Evolutionary conservation across 305 asterid species (phyloP), one percentile per base, ranked within the genome.

Genomic region (Rubia tinctorum): DNA sequence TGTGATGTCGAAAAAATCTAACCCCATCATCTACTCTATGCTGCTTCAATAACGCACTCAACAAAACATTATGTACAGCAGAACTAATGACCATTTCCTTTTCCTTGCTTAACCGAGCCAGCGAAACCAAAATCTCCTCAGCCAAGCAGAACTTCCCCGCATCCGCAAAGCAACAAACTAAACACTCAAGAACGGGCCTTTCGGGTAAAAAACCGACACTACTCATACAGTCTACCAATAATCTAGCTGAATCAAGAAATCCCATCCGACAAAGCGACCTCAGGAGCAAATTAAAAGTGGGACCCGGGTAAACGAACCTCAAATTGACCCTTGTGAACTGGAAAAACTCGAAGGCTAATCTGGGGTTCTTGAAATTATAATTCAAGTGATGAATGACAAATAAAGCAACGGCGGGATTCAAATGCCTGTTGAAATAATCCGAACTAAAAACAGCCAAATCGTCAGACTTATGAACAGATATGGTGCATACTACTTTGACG

Each of bases 331-430:
- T 82, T 25, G 96, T 85, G 79, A 71, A 83, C 27, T 84, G 82
- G 64, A 91, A 91, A 77, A 93, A 91, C 9, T 71, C 78, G 84
- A 91, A 91, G 34, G 97, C 98, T 73, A 90, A 87, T 73, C 58
- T 79, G 11, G 96, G 90, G 47, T 80, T 71, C 62, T 82, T 80
- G 73, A 86, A 80, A 69, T 79, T 76, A 75, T 51, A 80, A 72
- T 62, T 85, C 64, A 93, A 43, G 77, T 84, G 91, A 62, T 80
- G 82, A 76, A 91, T 86, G 22, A 91, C 96, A 67, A 77, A 76
- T 72, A 81, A 86, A 85, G 92, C 93, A 71, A 94, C 80, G 64
- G 72, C 68, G 22, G 97, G 85, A 73, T 78, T 79, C 86, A 91
- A 82, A 75, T 82, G 79, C 70, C 76, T 80, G 37, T 95, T 87